Percentiles rank a stretch among this genome's conserved stretches.
Evolutionary conservation across 768 basidiomycete genomes (phyloP).

Genomic region (Strobilomyces dryophilus): DNA sequence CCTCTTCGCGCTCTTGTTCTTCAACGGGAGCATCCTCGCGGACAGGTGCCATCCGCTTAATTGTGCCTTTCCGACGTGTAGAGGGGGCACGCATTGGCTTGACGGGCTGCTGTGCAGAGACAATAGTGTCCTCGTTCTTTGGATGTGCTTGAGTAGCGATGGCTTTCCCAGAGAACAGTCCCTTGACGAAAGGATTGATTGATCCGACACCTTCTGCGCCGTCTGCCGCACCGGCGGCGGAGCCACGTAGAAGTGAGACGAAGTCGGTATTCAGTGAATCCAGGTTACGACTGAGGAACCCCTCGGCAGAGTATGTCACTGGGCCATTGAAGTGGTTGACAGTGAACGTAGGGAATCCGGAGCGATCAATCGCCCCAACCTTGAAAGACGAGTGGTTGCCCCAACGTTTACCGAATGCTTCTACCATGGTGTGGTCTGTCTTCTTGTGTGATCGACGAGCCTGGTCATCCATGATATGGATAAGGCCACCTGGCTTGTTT

Average conservation of each 20-base stretch:
- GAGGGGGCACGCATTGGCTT: constrained; percentile 95
- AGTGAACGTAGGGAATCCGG: constrained; percentile 83
- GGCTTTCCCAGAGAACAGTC: constrained; percentile 81
- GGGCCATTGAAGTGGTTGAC: constrained; percentile 89
- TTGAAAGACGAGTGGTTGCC: constrained; percentile 93
- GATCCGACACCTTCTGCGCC: constrained; percentile 71
- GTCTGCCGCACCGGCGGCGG: constrained; percentile 30
- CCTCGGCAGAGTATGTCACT: constrained; percentile 87
- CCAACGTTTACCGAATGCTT: constrained; percentile 93
- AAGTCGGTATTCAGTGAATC: constrained; percentile 93
- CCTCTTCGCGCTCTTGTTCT: constrained; percentile 50
- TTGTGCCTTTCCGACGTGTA: constrained; percentile 72
- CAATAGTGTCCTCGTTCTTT: constrained; percentile 90
- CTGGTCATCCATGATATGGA: too few relatives aligned
- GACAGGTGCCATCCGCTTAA: constrained; percentile 49
- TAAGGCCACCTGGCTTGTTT: too few relatives aligned
- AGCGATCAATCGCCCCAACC: constrained; percentile 65
- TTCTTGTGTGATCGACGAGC: too few relatives aligned
- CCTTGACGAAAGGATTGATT: constrained; percentile 87
- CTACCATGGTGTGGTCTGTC: constrained; percentile 21
- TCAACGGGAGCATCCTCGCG: constrained; percentile 24
- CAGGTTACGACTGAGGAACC: constrained; percentile 84
- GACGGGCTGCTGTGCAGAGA: constrained; percentile 87
- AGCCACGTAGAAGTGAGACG: constrained; percentile 80
- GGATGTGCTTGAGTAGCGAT: constrained; percentile 94